Evolutionary conservation across 2,329 filamentous ascomycete genomes (phyloP).

Genomic region (Exophiala sp.): DNA sequence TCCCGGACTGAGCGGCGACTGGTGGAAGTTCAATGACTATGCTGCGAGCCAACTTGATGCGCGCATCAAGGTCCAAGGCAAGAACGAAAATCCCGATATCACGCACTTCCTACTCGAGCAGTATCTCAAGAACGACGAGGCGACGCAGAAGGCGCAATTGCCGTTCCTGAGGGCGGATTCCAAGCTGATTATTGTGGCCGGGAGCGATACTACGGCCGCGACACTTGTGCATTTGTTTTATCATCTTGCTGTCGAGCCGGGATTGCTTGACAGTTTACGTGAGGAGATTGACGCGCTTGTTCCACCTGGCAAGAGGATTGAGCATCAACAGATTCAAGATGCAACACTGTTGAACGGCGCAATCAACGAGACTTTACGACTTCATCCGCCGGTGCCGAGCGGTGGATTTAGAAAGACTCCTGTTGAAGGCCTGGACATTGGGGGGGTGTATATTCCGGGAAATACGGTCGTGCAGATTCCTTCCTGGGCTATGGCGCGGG

Average conservation of each 20-base stretch:
- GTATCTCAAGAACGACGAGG: conserved; percentile 18
- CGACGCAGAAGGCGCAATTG: conserved; percentile 23
- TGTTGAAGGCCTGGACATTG: conserved; percentile 36
- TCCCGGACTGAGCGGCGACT: conserved; percentile 34
- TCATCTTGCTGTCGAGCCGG: conserved; percentile 31
- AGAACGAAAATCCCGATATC: conserved; percentile 28
- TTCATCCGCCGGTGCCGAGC: conserved; percentile 40
- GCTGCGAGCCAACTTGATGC: conserved; percentile 34
- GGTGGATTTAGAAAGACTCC: conserved; percentile 38
- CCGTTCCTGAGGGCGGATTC: conserved; percentile 31
- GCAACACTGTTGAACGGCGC: conserved; percentile 28
- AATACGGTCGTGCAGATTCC: conserved; percentile 28
- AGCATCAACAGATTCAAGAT: conserved; percentile 14
- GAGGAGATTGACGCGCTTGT: conserved; percentile 31
- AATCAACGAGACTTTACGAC: conserved; percentile 45
- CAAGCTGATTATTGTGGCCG: conserved; percentile 23
- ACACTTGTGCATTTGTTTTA: conserved; percentile 43
- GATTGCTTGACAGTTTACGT: conserved; percentile 31
- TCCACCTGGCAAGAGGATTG: conserved; percentile 1
- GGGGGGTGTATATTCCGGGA: conserved; percentile 35
- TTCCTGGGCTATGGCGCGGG: conserved; percentile 1
- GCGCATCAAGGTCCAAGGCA: conserved; percentile 31
- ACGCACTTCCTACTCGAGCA: conserved; percentile 30
- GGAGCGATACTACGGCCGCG: conserved; percentile 41
- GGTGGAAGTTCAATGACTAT: conserved; percentile 36